Conservation (phyloP, 192 early-diverging fungal species). For the Oehlia diaphana region DNA sequence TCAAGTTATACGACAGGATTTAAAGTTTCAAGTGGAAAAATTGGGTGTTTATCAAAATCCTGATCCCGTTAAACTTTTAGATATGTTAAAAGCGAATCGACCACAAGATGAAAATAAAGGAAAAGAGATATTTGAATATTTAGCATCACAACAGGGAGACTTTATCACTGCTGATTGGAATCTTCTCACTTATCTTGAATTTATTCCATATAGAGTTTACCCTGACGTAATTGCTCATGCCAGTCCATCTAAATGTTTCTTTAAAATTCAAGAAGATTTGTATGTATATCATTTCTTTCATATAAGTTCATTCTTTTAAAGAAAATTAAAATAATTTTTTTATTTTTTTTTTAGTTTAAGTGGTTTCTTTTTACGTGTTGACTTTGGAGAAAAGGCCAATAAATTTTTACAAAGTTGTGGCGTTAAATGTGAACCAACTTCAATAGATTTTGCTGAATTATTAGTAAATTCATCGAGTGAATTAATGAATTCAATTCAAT, state of each 20-base stretch:
- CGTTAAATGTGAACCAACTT: slow-evolving; percentile 76
- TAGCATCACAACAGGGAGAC: slow-evolving; percentile 62
- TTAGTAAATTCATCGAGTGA: slow-evolving; percentile 58
- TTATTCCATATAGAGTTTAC: slow-evolving; percentile 59
- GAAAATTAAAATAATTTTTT: slow-evolving; percentile 2
- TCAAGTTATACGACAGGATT: slow-evolving; percentile 56
- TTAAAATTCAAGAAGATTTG: background rate
- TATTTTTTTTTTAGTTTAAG: slow-evolving; percentile 35
- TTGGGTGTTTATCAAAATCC: slow-evolving; percentile 71
- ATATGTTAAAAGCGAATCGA: slow-evolving; percentile 37
- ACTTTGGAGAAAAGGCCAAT: slow-evolving; percentile 74
- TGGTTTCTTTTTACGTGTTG: slow-evolving; percentile 59
- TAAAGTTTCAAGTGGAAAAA: slow-evolving; percentile 51
- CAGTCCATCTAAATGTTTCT: too few relatives aligned
- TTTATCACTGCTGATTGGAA: slow-evolving; percentile 58
- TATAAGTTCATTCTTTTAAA: slow-evolving; percentile 40
- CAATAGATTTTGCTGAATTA: slow-evolving; percentile 65
- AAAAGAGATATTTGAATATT: slow-evolving; percentile 62
- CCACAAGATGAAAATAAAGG: slow-evolving; percentile 45
- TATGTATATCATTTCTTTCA: background rate
- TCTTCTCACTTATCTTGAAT: slow-evolving; percentile 45
- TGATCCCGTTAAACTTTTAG: slow-evolving; percentile 33
- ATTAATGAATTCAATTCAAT: slow-evolving; percentile 50
- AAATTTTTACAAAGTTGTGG: slow-evolving; percentile 81
- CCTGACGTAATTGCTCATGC: background rate